phyloP scores from a whole-genome alignment of 129 eudicot species.

The Heracleum sosnowskyi region DNA sequence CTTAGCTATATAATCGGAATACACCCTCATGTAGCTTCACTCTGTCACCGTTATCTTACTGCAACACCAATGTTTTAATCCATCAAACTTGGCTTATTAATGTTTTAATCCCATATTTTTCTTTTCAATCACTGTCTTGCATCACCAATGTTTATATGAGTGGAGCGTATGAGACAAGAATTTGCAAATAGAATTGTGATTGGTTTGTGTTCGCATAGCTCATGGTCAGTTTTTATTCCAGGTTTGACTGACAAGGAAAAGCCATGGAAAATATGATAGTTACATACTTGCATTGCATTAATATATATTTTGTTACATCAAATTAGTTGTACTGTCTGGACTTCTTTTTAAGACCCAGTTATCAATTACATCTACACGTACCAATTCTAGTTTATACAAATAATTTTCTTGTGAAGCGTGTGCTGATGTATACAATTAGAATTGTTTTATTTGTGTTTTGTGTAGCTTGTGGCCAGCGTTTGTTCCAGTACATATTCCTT shows the following conservation, averaged over 20 bases:
- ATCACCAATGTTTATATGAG: neutral
- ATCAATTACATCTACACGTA: neutral
- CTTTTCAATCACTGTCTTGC: neutral
- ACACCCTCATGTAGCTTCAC: too few species aligned
- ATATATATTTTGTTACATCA: neutral
- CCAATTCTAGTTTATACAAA: neutral
- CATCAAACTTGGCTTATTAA: neutral
- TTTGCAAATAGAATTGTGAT: neutral
- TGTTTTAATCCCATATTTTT: neutral
- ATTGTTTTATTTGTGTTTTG: constrained; percentile 17
- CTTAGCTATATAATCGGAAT: too few species aligned
- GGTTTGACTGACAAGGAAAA: neutral
- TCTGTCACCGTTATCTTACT: too few species aligned
- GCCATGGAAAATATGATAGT: neutral
- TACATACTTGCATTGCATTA: neutral
- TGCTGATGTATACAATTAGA: neutral
- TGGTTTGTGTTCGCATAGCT: neutral
- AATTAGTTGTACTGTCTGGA: neutral
- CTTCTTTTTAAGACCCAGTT: neutral
- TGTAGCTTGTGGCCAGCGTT: constrained; percentile 99
- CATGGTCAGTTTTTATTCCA: neutral
- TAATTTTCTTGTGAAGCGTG: neutral
- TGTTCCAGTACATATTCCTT: constrained; percentile 94
- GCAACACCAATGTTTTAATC: too few species aligned
- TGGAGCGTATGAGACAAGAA: neutral